Base-by-base conservation (phyloP, 1,139 yeast genomes). In the Lodderomyces parapsilosis region DNA sequence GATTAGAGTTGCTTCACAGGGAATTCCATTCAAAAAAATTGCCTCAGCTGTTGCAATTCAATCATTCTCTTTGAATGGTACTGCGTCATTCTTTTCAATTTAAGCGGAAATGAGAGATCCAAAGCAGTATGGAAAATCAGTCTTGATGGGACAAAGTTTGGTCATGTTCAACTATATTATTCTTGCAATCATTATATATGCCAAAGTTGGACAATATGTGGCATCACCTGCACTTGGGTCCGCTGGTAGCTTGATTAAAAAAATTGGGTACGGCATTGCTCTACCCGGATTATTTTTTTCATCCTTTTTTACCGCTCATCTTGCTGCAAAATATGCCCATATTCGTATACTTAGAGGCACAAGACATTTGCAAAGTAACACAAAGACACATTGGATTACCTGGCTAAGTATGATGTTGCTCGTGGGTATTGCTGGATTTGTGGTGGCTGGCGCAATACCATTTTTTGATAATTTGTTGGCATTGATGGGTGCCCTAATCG, bases 331-430 rank as follows among this genome's bases (percentile, higher is more conserved):
- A 14, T 28, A 28, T 14, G 15, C 31, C 18, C 31, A 13, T 9
- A 28, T 28, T 6, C 31, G 31, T 5, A 28, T 28, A 3, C 9
- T 28, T 3, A n/a, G 31, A 10, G 31, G 31, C 7, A 28, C 31
- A 15, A 28, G 4, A n/a, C 31, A 28, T 28, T 28, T 28, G 31
- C 31, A 28, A 28, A 28, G 18, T 28, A 28, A 28, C 31, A 28
- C 31, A 5, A 28, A 28, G 6, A 28, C 13, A 6, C 31, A 28
- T 10, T 28, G 31, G 31, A 28, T 28, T n/a, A 28, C 31, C 4
- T 28, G 31, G 31, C 31, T 28, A 13, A 17, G 31, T 5, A 28
- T 28, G 31, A 28, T 28, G 3, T 3, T 10, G 8, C n/a, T 28
- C 13, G 31, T 28, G n/a, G 13, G 31, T 9, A 6, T 17, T 3